Evolutionary conservation across 2,329 filamentous ascomycete genomes (phyloP), one percentile per base, ranked within the genome.

Genomic region (Periglandula ipomoeae): DNA sequence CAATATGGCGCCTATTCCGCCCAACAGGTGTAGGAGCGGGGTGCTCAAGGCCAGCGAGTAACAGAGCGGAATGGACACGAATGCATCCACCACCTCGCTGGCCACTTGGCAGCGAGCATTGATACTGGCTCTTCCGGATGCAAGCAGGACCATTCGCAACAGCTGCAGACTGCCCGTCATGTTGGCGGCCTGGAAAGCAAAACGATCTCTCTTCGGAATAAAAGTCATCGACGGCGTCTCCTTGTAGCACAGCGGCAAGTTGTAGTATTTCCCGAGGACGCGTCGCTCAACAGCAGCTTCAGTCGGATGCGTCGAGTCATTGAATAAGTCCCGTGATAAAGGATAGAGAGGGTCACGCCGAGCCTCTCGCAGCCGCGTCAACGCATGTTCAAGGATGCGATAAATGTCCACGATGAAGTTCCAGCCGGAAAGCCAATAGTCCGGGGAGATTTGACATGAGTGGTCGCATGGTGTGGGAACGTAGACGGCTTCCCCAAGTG

Each of bases 371-470:
- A 59, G 56, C 10, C 55, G 58, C n/a, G 53, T 58, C 40, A 65
- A 50, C 10, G 69, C 70, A 52, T 80, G 74, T 55, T 80, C 76
- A 15, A 81, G 60, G 8, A 79, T 66, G 5, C 75, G 70, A 55
- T 79, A 80, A 0, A 80, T 60, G 55, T 79, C 75, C 0, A 74
- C 78, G 6, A 70, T 74, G 50, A 78, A 78, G 58, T 79, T 80
- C 74, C 74, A 79, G 17, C 76, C 76, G 38, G 68, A 66, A 7
- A 80, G 60, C 76, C 76, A 80, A 49, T 64, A 65, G 20, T 57
- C 50, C n/a, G 15, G 52, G 26, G 43, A 39, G 6, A 50, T 47
- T 22, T 46, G 20, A 27, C 48, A 41, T 32, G 50, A n/a, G 39
- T 34, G 5, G 45, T 49, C 9, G 38, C 44, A 19, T 46, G 47